A percentile compares a stretch with the other conserved stretches of the same genome.
phyloP scores from a whole-genome alignment of 1,284 basidiomycete species.

The Entoloma clypeatum region DNA sequence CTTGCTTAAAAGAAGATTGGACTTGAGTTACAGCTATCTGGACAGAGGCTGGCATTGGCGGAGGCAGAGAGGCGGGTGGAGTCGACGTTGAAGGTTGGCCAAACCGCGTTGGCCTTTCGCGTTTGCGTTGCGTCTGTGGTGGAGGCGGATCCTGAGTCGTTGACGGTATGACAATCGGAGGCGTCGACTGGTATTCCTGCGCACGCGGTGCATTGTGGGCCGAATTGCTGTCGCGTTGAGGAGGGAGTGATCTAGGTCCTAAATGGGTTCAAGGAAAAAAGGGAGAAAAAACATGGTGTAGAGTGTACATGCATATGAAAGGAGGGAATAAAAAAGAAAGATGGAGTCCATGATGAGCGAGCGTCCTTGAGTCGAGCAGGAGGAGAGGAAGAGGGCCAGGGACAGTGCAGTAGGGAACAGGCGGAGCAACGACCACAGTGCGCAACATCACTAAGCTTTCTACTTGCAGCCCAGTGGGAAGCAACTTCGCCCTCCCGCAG shows the following conservation, averaged over 20 bases:
- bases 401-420: conserved; percentile 20
- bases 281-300: conserved; percentile 20
- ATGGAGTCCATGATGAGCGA: conserved; percentile 51
- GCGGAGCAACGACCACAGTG: conserved; percentile 39
- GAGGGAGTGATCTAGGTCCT: conserved; percentile 51
- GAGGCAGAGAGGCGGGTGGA: conserved; percentile 1
- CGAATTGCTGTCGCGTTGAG: conserved; percentile 19
- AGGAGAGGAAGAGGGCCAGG: conserved; percentile 37
- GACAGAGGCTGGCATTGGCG: conserved; percentile 2
- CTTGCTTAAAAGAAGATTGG: conserved; percentile 3
- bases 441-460: conserved; percentile 43
- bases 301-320: conserved; percentile 29
- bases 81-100: conserved; percentile 22
- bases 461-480: conserved; percentile 39
- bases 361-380: conserved; percentile 50
- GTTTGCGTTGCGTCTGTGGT: conserved; percentile 13
- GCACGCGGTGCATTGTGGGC: conserved; percentile 13
- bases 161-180: conserved; percentile 4
- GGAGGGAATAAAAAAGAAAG: conserved; percentile 26
- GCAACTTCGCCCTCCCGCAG: conserved; percentile 26
- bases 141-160: conserved; percentile 3
- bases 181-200: conserved; percentile 11
- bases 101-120: conserved; percentile 30
- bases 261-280: conserved; percentile 35
- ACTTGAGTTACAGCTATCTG: conserved; percentile 3